Evolutionary conservation across 2,329 filamentous ascomycete genomes (phyloP).

Genomic region (Coleophoma cylindrospora): DNA sequence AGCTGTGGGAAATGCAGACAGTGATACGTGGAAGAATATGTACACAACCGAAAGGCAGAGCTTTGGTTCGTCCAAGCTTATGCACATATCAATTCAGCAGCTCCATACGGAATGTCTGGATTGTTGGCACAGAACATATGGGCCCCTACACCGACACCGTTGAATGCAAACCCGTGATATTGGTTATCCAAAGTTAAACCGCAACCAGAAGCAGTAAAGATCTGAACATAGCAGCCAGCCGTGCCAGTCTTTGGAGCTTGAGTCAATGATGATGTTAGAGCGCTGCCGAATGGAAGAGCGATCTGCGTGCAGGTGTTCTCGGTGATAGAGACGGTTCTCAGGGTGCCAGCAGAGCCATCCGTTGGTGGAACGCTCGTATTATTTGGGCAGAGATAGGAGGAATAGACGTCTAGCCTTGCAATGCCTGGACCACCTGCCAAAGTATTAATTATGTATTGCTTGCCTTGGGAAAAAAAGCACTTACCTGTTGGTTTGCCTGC

Average conservation of each 20-base stretch:
- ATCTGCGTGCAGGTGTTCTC: background rate
- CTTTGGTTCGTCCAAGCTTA: background rate
- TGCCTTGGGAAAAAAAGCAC: too few species aligned
- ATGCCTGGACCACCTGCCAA: background rate
- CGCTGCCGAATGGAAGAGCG: background rate
- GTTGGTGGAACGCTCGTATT: background rate
- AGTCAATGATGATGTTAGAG: background rate
- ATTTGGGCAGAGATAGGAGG: background rate
- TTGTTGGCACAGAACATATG: slow-evolving; percentile 3
- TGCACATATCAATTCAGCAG: background rate
- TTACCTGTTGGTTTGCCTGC: too few species aligned
- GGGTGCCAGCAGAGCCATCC: background rate
- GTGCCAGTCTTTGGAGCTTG: background rate
- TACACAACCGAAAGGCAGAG: too few species aligned
- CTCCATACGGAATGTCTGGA: background rate
- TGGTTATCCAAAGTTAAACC: slow-evolving; percentile 2
- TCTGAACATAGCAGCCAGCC: slow-evolving; percentile 1
- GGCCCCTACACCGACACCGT: slow-evolving; percentile 2
- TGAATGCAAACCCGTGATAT: slow-evolving; percentile 5
- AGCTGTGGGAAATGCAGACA: too few species aligned
- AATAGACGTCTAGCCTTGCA: background rate
- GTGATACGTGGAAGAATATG: too few species aligned
- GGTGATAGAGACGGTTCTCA: background rate
- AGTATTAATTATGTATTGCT: too few species aligned
- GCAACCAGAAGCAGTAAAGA: background rate